Percentiles rank a stretch among this genome's conserved stretches.
These are phyloP conservation scores for Tinospora cordifolia DNA, from an alignment of 164 flowering plant species.

Conservation along the genomic window DNA sequence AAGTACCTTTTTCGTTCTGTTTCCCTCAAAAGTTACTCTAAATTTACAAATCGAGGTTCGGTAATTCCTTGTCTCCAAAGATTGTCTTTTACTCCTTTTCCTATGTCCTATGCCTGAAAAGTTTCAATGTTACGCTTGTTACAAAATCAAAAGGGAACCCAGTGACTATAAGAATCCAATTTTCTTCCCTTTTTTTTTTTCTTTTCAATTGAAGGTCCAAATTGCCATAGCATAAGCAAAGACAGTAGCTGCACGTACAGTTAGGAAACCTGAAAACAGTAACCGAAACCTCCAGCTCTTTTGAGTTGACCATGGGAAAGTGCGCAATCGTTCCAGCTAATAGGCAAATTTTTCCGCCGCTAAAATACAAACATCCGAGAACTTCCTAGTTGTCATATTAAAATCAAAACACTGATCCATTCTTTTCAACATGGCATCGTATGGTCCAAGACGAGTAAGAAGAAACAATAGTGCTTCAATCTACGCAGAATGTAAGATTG, in stretches of 20 bases:
- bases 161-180: not conserved
- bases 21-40: no score
- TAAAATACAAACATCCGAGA: not conserved
- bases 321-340: not conserved
- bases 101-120: not conserved
- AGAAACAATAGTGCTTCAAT: not conserved
- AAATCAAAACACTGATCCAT: not conserved
- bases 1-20: no score
- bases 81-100: no score
- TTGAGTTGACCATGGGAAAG: not conserved
- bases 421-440: not conserved
- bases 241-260: not conserved
- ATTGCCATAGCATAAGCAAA: not conserved
- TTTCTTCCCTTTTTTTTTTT: no score
- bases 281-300: not conserved
- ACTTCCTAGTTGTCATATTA: not conserved
- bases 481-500: not conserved
- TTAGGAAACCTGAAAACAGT: not conserved
- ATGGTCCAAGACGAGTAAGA: not conserved
- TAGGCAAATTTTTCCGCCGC: not conserved
- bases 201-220: not conserved
- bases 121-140: not conserved
- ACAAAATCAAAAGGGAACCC: no score
- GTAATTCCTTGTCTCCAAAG: not conserved
- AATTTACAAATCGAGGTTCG: not conserved